Conservation (phyloP, 805 yeast species). For the Candida sphagnicola region DNA sequence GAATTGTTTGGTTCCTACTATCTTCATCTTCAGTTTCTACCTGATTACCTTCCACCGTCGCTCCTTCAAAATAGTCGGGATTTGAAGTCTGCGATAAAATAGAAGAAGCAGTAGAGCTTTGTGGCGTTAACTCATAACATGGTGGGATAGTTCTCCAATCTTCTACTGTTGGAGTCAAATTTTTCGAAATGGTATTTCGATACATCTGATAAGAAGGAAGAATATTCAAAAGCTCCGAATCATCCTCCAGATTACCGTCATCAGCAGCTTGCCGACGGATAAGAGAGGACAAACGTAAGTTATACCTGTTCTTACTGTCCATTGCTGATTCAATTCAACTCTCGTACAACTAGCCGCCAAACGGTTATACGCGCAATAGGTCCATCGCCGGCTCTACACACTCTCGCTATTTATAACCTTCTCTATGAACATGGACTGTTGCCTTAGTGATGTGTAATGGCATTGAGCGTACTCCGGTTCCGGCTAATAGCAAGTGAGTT, state of each 20-base stretch:
- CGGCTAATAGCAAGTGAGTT: too few relatives aligned
- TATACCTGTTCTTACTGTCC: slow-evolving; percentile 17
- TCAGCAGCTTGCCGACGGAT: slow-evolving; percentile 6
- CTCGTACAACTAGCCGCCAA: too few relatives aligned
- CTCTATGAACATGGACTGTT: too few relatives aligned
- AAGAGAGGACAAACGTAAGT: slow-evolving; percentile 15
- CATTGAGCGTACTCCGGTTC: too few relatives aligned
- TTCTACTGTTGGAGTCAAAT: slow-evolving; percentile 27
- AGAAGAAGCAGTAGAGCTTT: slow-evolving; percentile 10
- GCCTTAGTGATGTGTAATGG: too few relatives aligned
- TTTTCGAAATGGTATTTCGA: slow-evolving; percentile 34
- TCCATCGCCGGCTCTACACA: too few relatives aligned
- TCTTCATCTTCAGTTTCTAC: slow-evolving; percentile 12
- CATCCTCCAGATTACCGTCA: slow-evolving; percentile 10
- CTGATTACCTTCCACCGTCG: background rate
- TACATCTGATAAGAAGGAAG: slow-evolving; percentile 40
- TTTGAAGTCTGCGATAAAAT: slow-evolving; percentile 5
- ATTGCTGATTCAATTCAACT: slow-evolving; percentile 6
- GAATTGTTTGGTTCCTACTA: slow-evolving; percentile 31
- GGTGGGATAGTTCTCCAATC: slow-evolving; percentile 30
- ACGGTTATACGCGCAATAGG: too few relatives aligned
- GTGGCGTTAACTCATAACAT: slow-evolving; percentile 26
- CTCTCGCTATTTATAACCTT: too few relatives aligned
- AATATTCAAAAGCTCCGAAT: slow-evolving; percentile 29
- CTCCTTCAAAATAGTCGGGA: slow-evolving; percentile 16